Conservation (phyloP, 2,329 filamentous ascomycete species). For the Botrytis squamosa region DNA sequence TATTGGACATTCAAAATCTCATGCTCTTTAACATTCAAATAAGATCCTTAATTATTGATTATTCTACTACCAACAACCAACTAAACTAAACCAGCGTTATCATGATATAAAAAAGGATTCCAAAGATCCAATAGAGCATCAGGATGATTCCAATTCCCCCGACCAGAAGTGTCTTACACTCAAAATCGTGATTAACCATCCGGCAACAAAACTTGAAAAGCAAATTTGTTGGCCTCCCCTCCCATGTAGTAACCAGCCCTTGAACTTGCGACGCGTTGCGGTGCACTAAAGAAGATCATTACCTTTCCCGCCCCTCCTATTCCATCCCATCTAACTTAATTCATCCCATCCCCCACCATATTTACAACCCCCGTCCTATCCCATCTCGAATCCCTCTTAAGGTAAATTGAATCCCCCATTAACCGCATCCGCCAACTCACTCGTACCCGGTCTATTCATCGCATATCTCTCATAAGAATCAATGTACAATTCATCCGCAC, state of each 20-base stretch:
- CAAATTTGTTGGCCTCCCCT: neutral
- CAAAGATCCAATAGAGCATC: neutral
- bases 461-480: constrained; percentile 70
- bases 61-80: neutral
- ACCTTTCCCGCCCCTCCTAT: neutral
- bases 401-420: constrained; percentile 49
- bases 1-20: neutral
- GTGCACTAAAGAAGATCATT: neutral
- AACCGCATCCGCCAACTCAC: constrained; percentile 57
- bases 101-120: neutral
- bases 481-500: constrained; percentile 55
- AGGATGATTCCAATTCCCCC: neutral
- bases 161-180: constrained; percentile 8
- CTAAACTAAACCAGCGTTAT: neutral
- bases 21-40: neutral
- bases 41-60: neutral
- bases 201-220: neutral
- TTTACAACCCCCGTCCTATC: neutral
- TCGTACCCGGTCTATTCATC: constrained; percentile 59
- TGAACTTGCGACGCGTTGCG: neutral
- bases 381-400: constrained; percentile 10
- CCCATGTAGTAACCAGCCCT: neutral
- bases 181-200: neutral
- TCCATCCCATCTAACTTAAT: neutral
- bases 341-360: neutral